Evolutionary conservation across 2,329 filamentous ascomycete species (phyloP), one percentile per base, ranked within the genome.

Genomic region (Graphilbum sp.): DNA sequence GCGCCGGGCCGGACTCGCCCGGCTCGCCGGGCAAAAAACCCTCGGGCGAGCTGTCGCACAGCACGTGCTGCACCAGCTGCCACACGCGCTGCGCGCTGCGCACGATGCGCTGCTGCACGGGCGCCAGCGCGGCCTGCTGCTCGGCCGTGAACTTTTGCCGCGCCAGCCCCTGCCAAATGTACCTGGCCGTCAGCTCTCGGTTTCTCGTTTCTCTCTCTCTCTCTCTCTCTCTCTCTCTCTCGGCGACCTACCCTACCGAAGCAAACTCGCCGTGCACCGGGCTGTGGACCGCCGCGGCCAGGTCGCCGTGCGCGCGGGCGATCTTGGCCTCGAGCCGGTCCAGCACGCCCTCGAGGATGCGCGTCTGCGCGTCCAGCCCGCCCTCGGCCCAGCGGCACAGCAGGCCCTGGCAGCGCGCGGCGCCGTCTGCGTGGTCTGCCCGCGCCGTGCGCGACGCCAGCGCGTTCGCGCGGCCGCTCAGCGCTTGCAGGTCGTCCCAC

Each of bases 31-130:
- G 79, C 4, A 84, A 62, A 54, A 90, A 78, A 0, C 88, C 88
- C 58, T 98, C 90, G 0, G 92, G 90, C 1, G 90, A 93, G 57
- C 95, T 90, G 45, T 93, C 79, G 50, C 90, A 98, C 1, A 98
- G 68, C 4, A 92, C 73, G 37, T 76, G 69, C 47, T 72, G 72
- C 5, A 95, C 84, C 20, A 73, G 68, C 1, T 59, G 50, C 90
- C 90, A 98, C 7, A 93, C 72, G n/a, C 68, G 64, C 35, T 66
- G 59, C 41, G 85, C 80, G 42, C 69, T 65, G 2, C 51, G 49
- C 12, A 83, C 59, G 2, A 86, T 66, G 4, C 71, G 67, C 2
- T 54, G 44, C 44, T 79, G 73, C 2, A 75, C 42, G 1, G 46
- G 39, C 21, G 50, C 48, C 5, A 69, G 52, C 4, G 47, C 44